Evolutionary conservation across 2,329 filamentous ascomycete species (phyloP).

Genomic region (Lojkania enalia): DNA sequence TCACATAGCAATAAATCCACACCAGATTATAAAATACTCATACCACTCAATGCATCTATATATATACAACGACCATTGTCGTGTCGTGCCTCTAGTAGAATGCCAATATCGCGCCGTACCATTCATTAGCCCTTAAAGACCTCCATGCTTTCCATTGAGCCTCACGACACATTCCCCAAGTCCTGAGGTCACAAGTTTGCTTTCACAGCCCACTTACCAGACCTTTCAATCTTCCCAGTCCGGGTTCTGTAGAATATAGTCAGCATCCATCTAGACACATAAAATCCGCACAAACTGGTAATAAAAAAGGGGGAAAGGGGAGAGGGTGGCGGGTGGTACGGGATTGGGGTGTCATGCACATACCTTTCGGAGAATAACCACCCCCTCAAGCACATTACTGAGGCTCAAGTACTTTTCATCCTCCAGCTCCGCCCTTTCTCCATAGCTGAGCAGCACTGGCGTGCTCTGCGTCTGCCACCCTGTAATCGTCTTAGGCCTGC

Average conservation of each 20-base stretch:
- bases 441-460: slow-evolving; percentile 91
- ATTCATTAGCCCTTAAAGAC: neutral
- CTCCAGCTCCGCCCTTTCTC: slow-evolving; percentile 93
- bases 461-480: slow-evolving; percentile 99
- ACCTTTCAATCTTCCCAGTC: slow-evolving; percentile 48
- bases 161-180: no score
- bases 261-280: slow-evolving; percentile 17
- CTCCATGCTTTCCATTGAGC: no score
- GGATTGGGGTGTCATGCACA: slow-evolving; percentile 40
- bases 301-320: no score
- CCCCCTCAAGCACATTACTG: slow-evolving; percentile 86
- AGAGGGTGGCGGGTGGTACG: no score
- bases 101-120: neutral
- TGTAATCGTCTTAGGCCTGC: slow-evolving; percentile 97
- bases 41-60: neutral
- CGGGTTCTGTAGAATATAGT: slow-evolving; percentile 44
- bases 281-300: no score
- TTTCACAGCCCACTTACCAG: neutral
- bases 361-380: slow-evolving; percentile 97
- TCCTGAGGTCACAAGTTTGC: no score
- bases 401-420: slow-evolving; percentile 96
- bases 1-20: neutral
- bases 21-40: neutral
- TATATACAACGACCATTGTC: neutral
- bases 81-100: slow-evolving; percentile 1